phyloP scores from a whole-genome alignment of 2,329 filamentous ascomycete species.

The Alternaria postmessia region DNA sequence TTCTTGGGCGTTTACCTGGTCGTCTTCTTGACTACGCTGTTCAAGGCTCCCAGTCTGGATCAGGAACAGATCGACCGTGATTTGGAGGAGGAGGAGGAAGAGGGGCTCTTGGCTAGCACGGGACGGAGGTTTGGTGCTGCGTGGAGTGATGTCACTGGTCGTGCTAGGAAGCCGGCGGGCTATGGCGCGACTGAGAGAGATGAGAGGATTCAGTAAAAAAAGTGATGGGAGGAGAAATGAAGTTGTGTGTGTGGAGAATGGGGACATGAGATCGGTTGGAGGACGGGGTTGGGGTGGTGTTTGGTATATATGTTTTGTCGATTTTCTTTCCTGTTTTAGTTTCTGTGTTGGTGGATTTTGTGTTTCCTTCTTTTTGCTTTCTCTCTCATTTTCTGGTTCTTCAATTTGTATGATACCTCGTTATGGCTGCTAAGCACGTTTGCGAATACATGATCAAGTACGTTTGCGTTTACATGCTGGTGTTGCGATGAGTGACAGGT shows the following conservation, averaged over 20 bases:
- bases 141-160: slow-evolving; percentile 85
- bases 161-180: slow-evolving; percentile 45
- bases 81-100: slow-evolving; percentile 90
- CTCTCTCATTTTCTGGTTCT: no score
- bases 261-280: no score
- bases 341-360: no score
- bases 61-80: slow-evolving; percentile 84
- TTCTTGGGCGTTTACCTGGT: slow-evolving; percentile 86
- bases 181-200: slow-evolving; percentile 41
- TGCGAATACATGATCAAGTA: no score
- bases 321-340: not conserved
- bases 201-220: not conserved
- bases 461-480: no score
- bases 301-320: not conserved
- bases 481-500: rapidly evolving
- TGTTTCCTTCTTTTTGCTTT: no score
- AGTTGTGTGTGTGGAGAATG: no score
- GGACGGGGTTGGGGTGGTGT: no score
- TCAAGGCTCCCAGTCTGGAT: slow-evolving; percentile 81
- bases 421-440: no score
- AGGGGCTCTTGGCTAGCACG: slow-evolving; percentile 85
- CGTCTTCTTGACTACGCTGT: slow-evolving; percentile 78
- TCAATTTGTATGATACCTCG: no score
- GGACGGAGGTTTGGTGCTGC: slow-evolving; percentile 82
- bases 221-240: not conserved